Conservation (phyloP, 345 rosid genomes). For the Litchi chinensis region DNA sequence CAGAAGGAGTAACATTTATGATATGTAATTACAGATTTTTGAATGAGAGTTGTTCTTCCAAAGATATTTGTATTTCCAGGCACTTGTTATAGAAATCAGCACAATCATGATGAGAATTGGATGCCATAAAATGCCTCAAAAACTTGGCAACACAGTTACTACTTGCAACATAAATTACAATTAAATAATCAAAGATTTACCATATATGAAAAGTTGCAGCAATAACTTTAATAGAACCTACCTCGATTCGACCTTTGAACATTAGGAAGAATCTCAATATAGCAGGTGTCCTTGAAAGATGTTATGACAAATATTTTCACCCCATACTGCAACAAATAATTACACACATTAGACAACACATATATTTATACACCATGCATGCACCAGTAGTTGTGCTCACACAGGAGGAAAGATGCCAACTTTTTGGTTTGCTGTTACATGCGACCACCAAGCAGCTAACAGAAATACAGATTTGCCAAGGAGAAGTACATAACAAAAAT, state of each 20-base stretch:
- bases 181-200: background rate
- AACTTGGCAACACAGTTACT: background rate
- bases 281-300: constrained; percentile 70
- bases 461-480: background rate
- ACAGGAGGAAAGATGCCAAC: background rate
- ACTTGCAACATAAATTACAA: background rate
- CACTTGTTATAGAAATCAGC: background rate
- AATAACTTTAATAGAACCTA: constrained; percentile 16
- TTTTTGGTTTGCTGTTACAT: background rate
- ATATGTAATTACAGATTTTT: background rate
- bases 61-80: background rate
- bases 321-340: constrained; percentile 52
- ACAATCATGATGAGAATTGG: background rate
- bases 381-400: background rate
- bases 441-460: background rate
- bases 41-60: background rate
- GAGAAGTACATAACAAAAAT: background rate
- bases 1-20: background rate
- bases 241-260: constrained; percentile 55
- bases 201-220: background rate
- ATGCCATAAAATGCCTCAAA: background rate
- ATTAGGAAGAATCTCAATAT: constrained; percentile 59
- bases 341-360: constrained; percentile 22
- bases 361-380: background rate
- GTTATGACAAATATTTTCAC: constrained; percentile 62